phyloP scores from a whole-genome alignment of 2,329 filamentous ascomycete species.

The Delphinella strobiligena region DNA sequence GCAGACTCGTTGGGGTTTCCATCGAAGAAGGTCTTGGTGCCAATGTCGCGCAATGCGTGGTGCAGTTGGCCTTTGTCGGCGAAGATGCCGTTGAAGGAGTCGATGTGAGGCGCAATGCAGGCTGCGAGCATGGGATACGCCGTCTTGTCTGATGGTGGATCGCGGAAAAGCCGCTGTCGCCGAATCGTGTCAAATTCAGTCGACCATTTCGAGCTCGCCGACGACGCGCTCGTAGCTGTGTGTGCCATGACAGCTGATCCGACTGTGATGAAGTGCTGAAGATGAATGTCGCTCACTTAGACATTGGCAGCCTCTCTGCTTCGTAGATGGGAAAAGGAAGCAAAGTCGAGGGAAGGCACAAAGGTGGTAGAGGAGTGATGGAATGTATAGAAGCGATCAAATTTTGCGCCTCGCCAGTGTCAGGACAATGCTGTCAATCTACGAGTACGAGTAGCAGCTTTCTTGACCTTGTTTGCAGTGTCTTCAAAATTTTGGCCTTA shows the following conservation, averaged over 20 bases:
- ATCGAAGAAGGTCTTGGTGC: slow-evolving; percentile 76
- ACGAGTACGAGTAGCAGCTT: no score
- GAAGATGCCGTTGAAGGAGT: slow-evolving; percentile 91
- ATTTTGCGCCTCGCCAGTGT: no score
- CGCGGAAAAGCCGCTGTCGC: slow-evolving; percentile 76
- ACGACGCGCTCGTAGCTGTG: slow-evolving; percentile 18
- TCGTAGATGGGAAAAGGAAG: no score
- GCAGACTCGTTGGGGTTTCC: slow-evolving; percentile 41
- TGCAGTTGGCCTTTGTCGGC: slow-evolving; percentile 59
- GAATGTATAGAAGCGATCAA: no score
- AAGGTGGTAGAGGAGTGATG: no score
- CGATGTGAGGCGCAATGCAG: slow-evolving; percentile 83
- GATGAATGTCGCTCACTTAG: no score
- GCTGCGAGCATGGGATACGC: slow-evolving; percentile 78
- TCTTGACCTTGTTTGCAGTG: background rate
- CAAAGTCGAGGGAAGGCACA: no score
- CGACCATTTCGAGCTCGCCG: slow-evolving; percentile 54
- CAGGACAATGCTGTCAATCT: no score
- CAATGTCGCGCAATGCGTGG: slow-evolving; percentile 76
- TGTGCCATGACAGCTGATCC: no score
- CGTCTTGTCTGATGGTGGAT: slow-evolving; percentile 75
- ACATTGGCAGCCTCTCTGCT: no score
- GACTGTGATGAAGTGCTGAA: no score
- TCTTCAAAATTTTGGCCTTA: background rate
- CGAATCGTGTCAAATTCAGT: slow-evolving; percentile 76